Conservation (phyloP, 2,329 filamentous ascomycete genomes). For the Zalaria sp. region DNA sequence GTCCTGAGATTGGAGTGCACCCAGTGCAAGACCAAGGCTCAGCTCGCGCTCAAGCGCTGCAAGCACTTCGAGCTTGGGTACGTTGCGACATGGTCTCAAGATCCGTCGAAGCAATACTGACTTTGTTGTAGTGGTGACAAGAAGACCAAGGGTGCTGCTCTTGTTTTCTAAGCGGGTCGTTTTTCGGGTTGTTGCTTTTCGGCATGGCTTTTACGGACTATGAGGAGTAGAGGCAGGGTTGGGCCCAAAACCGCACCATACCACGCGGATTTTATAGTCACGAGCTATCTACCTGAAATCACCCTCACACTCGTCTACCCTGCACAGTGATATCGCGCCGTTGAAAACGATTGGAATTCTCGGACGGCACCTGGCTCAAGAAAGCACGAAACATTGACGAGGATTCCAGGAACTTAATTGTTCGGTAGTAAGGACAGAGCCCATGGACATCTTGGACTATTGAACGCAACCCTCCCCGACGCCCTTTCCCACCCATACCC, state of each 20-base stretch:
- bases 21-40: constrained; percentile 93
- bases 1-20: constrained; percentile 97
- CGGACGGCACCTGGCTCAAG: no score
- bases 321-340: no score
- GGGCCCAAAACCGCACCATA: background rate
- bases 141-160: constrained; percentile 99
- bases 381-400: no score
- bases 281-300: background rate
- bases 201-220: background rate
- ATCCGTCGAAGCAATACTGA: constrained; percentile 24
- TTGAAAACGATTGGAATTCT: no score
- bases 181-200: constrained; percentile 12
- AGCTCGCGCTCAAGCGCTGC: constrained; percentile 98
- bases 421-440: no score
- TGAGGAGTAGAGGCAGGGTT: background rate
- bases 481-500: no score
- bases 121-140: constrained; percentile 76
- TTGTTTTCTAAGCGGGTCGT: constrained; percentile 82
- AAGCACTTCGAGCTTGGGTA: constrained; percentile 99
- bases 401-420: no score
- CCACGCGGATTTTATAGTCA: background rate
- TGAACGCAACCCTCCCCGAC: no score
- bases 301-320: no score
- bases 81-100: constrained; percentile 24
- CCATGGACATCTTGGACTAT: no score